Conservation (phyloP, 1,284 basidiomycete species). For the Microstroma glucosiphilum region DNA sequence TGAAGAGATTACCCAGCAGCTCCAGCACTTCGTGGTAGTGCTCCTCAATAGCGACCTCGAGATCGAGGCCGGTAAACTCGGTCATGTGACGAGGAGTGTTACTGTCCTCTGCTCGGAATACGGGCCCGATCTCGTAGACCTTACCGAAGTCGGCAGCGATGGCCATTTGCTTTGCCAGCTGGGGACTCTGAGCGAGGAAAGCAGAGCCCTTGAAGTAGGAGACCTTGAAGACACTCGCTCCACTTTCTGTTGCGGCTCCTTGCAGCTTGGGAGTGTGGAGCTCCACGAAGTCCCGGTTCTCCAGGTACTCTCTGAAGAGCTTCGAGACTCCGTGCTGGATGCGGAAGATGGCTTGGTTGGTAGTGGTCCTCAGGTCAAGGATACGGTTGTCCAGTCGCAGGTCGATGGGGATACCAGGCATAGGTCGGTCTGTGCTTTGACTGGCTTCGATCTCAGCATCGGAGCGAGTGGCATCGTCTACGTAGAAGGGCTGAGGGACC, state of each 20-base stretch:
- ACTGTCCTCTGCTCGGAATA: conserved; percentile 97
- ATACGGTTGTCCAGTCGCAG: conserved; percentile 93
- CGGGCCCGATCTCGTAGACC: conserved; percentile 88
- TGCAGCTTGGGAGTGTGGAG: conserved; percentile 98
- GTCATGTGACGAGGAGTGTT: conserved; percentile 98
- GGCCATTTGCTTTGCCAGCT: conserved; percentile 98
- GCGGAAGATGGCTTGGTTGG: conserved; percentile 93
- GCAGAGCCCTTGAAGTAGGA: conserved; percentile 95
- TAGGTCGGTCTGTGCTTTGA: conserved; percentile 45
- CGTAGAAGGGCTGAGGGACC: conserved; percentile 69
- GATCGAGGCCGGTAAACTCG: conserved; percentile 96
- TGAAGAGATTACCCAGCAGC: conserved; percentile 45
- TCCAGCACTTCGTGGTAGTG: conserved; percentile 76
- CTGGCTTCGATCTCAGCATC: conserved; percentile 65
- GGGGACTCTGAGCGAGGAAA: conserved; percentile 91
- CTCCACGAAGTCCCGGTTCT: conserved; percentile 72
- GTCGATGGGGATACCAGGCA: conserved; percentile 55
- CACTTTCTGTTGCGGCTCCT: conserved; percentile 92
- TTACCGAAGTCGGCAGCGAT: conserved; percentile 97
- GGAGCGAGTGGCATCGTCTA: conserved; percentile 84
- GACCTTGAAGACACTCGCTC: conserved; percentile 95
- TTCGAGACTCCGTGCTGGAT: conserved; percentile 81
- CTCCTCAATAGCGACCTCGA: conserved; percentile 97
- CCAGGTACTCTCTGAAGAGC: conserved; percentile 81
- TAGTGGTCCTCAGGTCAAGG: conserved; percentile 85